A percentile compares a stretch with the other conserved stretches of the same genome.
These are phyloP conservation scores for Artemisia annua DNA, from an alignment of 129 eudicot species.

Conservation along the genomic window DNA sequence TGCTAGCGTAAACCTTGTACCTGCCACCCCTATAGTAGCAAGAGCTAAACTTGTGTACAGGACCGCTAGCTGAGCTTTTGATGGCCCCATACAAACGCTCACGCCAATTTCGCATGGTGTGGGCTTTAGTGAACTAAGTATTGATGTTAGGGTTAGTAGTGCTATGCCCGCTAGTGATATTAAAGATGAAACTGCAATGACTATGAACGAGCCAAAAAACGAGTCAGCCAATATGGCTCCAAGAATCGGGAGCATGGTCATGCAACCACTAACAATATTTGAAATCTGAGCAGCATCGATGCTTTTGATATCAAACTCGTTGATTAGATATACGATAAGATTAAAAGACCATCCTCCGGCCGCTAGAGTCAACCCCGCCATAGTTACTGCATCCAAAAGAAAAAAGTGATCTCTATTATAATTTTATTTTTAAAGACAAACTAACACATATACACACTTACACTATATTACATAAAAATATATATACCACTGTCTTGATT, in stretches of 20 bases:
- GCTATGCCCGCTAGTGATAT: slow-evolving; percentile 32
- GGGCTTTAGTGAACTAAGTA: slow-evolving; percentile 22
- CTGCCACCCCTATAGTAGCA: slow-evolving; percentile 39
- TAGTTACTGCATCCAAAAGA: slow-evolving; percentile 31
- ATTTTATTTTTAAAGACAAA: too few species aligned
- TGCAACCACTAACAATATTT: slow-evolving; percentile 43
- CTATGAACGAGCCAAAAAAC: slow-evolving; percentile 38
- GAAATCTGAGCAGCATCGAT: slow-evolving; percentile 52
- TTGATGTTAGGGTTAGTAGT: slow-evolving; percentile 24
- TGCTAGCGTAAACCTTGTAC: slow-evolving; percentile 44
- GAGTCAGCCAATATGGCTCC: slow-evolving; percentile 61
- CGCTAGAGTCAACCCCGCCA: slow-evolving; percentile 48
- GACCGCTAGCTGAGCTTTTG: slow-evolving; percentile 28
- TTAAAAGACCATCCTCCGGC: slow-evolving; percentile 52
- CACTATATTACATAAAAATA: too few species aligned
- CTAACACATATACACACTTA: too few species aligned
- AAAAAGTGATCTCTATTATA: too few species aligned
- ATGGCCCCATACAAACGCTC: slow-evolving; percentile 28
- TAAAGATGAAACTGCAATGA: slow-evolving; percentile 39
- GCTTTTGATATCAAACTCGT: slow-evolving; percentile 46
- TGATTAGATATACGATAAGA: slow-evolving; percentile 48
- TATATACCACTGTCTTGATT: too few species aligned
- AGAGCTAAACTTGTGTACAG: slow-evolving; percentile 33
- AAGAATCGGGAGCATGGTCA: slow-evolving; percentile 34
- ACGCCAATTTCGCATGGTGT: slow-evolving; percentile 28